Conservation (phyloP, 2,329 filamentous ascomycete genomes). For the Fusarium euwallaceae region DNA sequence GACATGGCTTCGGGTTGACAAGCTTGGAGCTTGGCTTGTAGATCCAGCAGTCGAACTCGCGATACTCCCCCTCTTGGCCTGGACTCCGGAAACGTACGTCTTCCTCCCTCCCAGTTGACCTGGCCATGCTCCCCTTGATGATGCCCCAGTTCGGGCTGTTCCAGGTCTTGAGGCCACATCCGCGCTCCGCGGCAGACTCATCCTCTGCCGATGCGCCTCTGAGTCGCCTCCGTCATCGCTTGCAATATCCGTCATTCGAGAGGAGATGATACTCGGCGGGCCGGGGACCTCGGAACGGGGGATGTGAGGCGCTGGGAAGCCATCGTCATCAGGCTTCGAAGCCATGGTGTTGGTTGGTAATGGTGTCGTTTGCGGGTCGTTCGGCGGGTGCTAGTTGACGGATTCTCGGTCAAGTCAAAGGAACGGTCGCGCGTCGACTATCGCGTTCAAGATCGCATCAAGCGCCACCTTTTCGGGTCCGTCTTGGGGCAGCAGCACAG, state of each 20-base stretch:
- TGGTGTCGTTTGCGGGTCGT: slow-evolving; percentile 33
- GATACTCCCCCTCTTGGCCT: slow-evolving; percentile 60
- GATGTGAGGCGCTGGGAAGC: slow-evolving; percentile 56
- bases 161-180: slow-evolving; percentile 65
- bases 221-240: slow-evolving; percentile 67
- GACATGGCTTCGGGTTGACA: slow-evolving; percentile 86
- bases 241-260: slow-evolving; percentile 76
- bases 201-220: slow-evolving; percentile 48
- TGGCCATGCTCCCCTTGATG: slow-evolving; percentile 62
- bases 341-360: slow-evolving; percentile 51
- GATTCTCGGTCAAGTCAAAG: slow-evolving; percentile 14
- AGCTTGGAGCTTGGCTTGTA: slow-evolving; percentile 66
- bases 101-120: slow-evolving; percentile 68
- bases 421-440: slow-evolving; percentile 20
- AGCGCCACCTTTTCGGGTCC: slow-evolving; percentile 8
- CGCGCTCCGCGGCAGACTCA: slow-evolving; percentile 53
- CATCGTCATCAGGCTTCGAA: slow-evolving; percentile 55
- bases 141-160: slow-evolving; percentile 65
- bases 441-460: slow-evolving; percentile 17
- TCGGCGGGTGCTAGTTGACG: slow-evolving; percentile 26
- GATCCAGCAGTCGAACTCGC: slow-evolving; percentile 63
- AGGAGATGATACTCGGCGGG: slow-evolving; percentile 76
- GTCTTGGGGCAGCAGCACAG: slow-evolving; percentile 1
- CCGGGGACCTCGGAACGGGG: slow-evolving; percentile 59
- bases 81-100: slow-evolving; percentile 56